A percentile compares a stretch with the other conserved stretches of the same genome.
Evolutionary conservation across 2,329 filamentous ascomycete genomes (phyloP).

Genomic region (Chaetothyriales sp.): DNA sequence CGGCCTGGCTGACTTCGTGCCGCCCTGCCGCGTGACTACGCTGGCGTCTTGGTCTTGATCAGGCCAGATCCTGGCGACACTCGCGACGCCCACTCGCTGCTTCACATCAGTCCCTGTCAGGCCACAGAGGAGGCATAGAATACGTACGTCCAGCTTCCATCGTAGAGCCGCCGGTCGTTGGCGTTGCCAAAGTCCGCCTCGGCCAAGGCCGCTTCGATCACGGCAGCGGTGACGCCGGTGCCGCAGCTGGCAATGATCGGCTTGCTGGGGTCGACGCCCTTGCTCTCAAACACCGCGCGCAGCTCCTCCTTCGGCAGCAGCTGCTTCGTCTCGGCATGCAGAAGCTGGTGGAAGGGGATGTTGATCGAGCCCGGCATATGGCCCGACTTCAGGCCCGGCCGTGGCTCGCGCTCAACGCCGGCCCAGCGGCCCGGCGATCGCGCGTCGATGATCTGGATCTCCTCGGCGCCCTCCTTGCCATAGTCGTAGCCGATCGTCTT

Average conservation of each 20-base stretch:
- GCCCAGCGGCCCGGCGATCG: conserved; percentile 66
- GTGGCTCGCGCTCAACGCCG: conserved; percentile 72
- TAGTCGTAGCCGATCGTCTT: conserved; percentile 60
- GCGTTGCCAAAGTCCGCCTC: conserved; percentile 60
- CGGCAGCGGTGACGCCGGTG: conserved; percentile 82
- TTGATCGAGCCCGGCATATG: conserved; percentile 83
- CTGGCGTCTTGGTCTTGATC: conserved; percentile 20
- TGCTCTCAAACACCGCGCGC: conserved; percentile 61
- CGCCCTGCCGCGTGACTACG: neutral
- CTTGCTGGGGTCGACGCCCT: conserved; percentile 62
- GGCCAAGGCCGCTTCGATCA: conserved; percentile 74
- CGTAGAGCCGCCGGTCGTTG: conserved; percentile 64
- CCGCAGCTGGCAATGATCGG: conserved; percentile 83
- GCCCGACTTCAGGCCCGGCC: conserved; percentile 71
- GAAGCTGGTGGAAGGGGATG: conserved; percentile 62
- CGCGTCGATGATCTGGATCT: conserved; percentile 80
- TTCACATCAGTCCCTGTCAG: conserved; percentile 7
- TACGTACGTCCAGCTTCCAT: conserved; percentile 94
- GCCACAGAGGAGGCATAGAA: neutral
- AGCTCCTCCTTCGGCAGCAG: conserved; percentile 61
- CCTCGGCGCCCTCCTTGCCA: conserved; percentile 71
- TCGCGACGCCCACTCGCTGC: conserved; percentile 38
- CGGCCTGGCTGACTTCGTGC: neutral
- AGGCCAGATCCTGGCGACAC: conserved; percentile 33
- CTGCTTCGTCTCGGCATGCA: conserved; percentile 72